Evolutionary conservation across 2,329 filamentous ascomycete species (phyloP), one percentile per base, ranked within the genome.

Genomic region (Furcasterigmium furcatum): DNA sequence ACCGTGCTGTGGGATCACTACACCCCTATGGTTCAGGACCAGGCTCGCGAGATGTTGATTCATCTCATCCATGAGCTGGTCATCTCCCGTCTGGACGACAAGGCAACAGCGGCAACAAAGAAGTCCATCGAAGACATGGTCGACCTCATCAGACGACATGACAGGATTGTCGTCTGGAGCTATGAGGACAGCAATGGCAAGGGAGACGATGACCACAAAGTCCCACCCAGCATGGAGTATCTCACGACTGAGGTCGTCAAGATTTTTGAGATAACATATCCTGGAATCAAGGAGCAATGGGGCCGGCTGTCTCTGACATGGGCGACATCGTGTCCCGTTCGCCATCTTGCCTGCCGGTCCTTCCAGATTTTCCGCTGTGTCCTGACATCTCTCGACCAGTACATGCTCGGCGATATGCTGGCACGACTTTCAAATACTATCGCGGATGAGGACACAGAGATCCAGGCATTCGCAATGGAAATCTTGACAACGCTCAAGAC

Each of bases 1-100:
- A 85, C 92, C 12, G 90, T 97, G 4, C 78, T 97, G 2, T 99
- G 94, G 94, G 95, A 99, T 62, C 92, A 97, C 59, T 96, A 99
- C 58, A 96, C 89, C 2, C 84, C 89, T 4, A 80, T 96, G 10
- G 94, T 99, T 2, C 92, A 97, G 63, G 94, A 97, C 55, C 92
- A 99, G 64, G 91, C 95, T 24, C 84, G 91, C 41, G 94, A 99
- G 66, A 96, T 99, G 91, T 79, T 99, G 14, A 91, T 99, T 2
- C 94, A 99, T 70, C 77, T 99, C 16, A 95, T 99, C 39, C 94
- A 99, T 57, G 94, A 97, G 63, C 76, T 97, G 7, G 90, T 99
- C 30, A 91, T 96, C 22, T 82, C 82, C 1, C 77, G 72, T 38
- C 84, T 95, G 48, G 87, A 95, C 46, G 82, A 89, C 40, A 77